phyloP scores from a whole-genome alignment of 306 rosid species.

The Ziziphus jujuba region DNA sequence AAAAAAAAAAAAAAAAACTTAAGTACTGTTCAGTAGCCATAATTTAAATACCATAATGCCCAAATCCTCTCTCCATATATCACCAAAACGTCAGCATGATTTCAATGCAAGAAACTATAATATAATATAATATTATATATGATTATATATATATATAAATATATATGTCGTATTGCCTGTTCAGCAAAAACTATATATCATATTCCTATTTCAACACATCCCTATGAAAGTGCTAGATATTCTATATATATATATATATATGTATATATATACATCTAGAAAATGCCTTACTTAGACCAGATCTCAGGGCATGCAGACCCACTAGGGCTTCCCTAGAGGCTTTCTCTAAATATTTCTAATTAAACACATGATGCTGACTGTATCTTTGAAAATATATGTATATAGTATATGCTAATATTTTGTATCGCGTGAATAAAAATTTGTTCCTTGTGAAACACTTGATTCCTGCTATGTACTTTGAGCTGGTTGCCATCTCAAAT shows the following conservation, averaged over 20 bases:
- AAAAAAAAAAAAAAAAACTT: too few relatives aligned
- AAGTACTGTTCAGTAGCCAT: too few relatives aligned
- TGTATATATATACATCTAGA: slow-evolving; percentile 7
- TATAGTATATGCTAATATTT: not conserved
- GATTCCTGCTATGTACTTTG: slow-evolving; percentile 43
- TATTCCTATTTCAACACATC: slow-evolving; percentile 54
- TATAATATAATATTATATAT: not conserved
- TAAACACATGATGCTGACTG: slow-evolving; percentile 56
- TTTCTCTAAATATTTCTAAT: not conserved
- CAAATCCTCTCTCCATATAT: slow-evolving; percentile 3
- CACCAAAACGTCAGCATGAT: slow-evolving; percentile 15
- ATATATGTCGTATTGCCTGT: not conserved
- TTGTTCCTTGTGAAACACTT: slow-evolving; percentile 37
- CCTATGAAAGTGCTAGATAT: slow-evolving; percentile 50
- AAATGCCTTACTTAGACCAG: slow-evolving; percentile 33
- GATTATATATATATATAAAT: slow-evolving; percentile 1
- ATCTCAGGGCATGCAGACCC: slow-evolving; percentile 35
- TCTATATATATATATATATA: slow-evolving; percentile 1
- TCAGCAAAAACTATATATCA: too few relatives aligned
- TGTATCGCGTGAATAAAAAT: not conserved
- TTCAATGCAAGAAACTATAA: slow-evolving; percentile 1
- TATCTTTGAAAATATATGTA: slow-evolving; percentile 29
- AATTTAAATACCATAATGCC: not conserved
- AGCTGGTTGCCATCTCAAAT: slow-evolving; percentile 5
- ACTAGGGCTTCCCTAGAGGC: slow-evolving; percentile 20